Conservation (phyloP, 2,329 filamentous ascomycete genomes). For the Neofusicoccum cordaticola region DNA sequence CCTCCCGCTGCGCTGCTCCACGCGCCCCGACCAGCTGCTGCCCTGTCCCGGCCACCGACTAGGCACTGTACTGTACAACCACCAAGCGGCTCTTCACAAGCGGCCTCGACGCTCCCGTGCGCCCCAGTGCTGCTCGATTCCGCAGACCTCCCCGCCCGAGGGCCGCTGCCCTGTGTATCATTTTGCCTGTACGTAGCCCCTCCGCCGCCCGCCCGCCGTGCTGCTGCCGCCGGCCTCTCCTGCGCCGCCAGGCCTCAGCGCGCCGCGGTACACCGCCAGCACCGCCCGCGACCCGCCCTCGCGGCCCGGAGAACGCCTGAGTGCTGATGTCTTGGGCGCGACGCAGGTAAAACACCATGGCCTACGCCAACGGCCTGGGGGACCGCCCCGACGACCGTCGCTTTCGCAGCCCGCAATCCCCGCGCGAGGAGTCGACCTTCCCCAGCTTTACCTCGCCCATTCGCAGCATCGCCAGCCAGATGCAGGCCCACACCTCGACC, state of each 20-base stretch:
- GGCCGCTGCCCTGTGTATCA: constrained; percentile 8
- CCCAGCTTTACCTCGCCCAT: constrained; percentile 69
- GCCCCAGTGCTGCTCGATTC: constrained; percentile 1
- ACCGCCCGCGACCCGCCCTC: not conserved
- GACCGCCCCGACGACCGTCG: constrained; percentile 76
- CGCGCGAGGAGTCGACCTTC: constrained; percentile 70
- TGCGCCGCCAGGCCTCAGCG: not conserved
- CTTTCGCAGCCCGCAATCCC: constrained; percentile 73
- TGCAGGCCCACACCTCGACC: constrained; percentile 54
- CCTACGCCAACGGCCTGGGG: constrained; percentile 61
- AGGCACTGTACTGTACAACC: constrained; percentile 18
- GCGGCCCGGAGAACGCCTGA: not conserved
- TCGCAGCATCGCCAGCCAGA: constrained; percentile 63
- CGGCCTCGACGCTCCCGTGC: constrained; percentile 3
- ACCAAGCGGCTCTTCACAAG: constrained; percentile 12
- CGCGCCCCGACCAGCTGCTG: constrained; percentile 14
- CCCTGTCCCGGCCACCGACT: constrained; percentile 7
- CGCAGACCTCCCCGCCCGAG: not conserved
- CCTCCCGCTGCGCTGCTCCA: not conserved
- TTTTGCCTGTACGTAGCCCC: constrained; percentile 13
- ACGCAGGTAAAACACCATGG: constrained; percentile 47
- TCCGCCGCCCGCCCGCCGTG: not conserved
- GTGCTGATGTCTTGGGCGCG: constrained; percentile 9
- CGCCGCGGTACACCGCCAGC: constrained; percentile 6
- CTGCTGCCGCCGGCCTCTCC: not conserved